phyloP scores from a whole-genome alignment of 345 rosid genomes.

The Citrus mangshanensis region DNA sequence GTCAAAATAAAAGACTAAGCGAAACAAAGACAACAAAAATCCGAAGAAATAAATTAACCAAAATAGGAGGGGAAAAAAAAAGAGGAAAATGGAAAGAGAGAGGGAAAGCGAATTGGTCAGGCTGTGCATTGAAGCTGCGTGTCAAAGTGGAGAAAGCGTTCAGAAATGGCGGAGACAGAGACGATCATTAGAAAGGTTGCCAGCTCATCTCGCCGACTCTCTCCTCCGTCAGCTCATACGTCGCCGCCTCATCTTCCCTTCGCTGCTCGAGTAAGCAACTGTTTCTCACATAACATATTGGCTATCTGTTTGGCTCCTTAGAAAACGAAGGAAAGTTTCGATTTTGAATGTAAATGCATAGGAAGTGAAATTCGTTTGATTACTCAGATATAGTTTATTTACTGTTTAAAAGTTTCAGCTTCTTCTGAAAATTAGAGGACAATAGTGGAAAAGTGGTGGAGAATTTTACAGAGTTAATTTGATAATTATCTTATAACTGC shows the following conservation, averaged over 20 bases:
- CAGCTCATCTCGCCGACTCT: slow-evolving; percentile 73
- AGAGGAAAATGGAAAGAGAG: slow-evolving; percentile 22
- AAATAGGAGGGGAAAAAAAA: not conserved
- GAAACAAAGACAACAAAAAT: slow-evolving; percentile 8
- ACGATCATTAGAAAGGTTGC: slow-evolving; percentile 66
- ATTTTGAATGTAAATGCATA: not conserved
- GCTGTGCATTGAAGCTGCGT: slow-evolving; percentile 72
- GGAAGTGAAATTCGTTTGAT: not conserved
- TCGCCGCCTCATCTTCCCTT: slow-evolving; percentile 80
- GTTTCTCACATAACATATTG: not conserved
- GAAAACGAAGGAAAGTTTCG: not conserved
- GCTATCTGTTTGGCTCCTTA: not conserved
- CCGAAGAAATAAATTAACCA: not conserved
- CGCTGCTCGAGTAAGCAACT: slow-evolving; percentile 72
- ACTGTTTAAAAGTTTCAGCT: not conserved
- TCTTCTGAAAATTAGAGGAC: not conserved
- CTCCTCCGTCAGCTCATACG: slow-evolving; percentile 60
- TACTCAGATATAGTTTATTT: not conserved
- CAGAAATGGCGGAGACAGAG: slow-evolving; percentile 78
- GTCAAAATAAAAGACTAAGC: not conserved
- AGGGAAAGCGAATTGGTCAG: slow-evolving; percentile 48
- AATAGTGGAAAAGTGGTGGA: not conserved
- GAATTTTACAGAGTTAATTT: not conserved
- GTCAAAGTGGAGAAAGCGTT: slow-evolving; percentile 55
- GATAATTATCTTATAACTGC: not conserved